These are phyloP conservation scores for Trypanosoma boissoni DNA, from an alignment of 208 protist genomes.

Conservation along the genomic window DNA sequence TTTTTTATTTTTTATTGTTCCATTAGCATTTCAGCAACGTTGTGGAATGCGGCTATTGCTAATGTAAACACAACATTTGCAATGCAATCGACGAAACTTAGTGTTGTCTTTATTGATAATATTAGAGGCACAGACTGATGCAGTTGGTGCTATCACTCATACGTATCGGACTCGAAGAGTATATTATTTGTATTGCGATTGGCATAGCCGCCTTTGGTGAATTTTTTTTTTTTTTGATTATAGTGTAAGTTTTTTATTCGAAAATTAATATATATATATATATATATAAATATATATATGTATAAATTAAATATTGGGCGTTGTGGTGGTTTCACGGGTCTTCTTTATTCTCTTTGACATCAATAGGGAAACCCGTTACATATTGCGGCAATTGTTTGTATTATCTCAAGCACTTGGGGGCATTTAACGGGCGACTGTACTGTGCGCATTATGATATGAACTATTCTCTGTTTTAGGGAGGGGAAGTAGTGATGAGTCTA, in stretches of 20 bases:
- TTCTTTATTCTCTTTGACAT: constrained; percentile 86
- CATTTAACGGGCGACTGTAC: constrained; percentile 88
- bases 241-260: no score
- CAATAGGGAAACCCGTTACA: constrained; percentile 80
- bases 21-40: constrained; percentile 98
- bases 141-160: constrained; percentile 93
- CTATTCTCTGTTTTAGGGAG: constrained; percentile 84
- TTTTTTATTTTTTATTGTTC: no score
- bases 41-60: constrained; percentile 90
- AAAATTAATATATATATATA: no score
- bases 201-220: constrained; percentile 76
- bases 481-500: constrained; percentile 86
- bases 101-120: constrained; percentile 91
- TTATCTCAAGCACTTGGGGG: constrained; percentile 86
- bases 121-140: constrained; percentile 93
- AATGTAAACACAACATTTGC: constrained; percentile 72
- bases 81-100: constrained; percentile 94
- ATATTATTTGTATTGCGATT: constrained; percentile 92
- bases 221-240: constrained; percentile 82
- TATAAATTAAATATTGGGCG: constrained; percentile 91
- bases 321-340: constrained; percentile 94
- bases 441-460: constrained; percentile 93
- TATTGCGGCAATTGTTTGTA: constrained; percentile 92
- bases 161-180: constrained; percentile 90
- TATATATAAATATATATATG: no score